A percentile compares a stretch with the other conserved stretches of the same genome.
Evolutionary conservation across 768 basidiomycete species (phyloP).

Genomic region (Saitozyma sp.): DNA sequence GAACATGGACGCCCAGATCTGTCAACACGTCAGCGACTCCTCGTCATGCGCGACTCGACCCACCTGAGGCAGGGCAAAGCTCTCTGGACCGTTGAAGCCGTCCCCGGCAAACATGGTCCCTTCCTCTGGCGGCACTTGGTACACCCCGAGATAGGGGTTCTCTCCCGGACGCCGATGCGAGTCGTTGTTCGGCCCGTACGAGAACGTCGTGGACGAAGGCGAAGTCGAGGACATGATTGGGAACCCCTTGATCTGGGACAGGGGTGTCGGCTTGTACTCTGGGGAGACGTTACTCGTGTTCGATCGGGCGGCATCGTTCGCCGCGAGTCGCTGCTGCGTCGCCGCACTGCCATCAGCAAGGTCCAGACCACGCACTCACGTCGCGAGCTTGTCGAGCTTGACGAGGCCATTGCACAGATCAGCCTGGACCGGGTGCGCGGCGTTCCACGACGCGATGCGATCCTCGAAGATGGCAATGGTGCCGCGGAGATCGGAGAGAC

Average conservation of each 20-base stretch:
- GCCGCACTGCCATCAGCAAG: slow-evolving; percentile 8
- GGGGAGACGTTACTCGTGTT: no score
- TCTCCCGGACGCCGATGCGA: neutral
- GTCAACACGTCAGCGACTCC: neutral
- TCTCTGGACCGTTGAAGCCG: slow-evolving; percentile 28
- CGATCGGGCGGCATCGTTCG: no score
- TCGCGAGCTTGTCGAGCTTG: slow-evolving; percentile 41
- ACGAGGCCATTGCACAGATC: slow-evolving; percentile 47
- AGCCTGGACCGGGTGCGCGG: slow-evolving; percentile 48
- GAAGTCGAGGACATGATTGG: slow-evolving; percentile 6
- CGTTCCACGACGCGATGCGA: slow-evolving; percentile 39
- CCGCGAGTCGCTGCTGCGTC: slow-evolving; percentile 21
- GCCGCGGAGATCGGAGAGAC: slow-evolving; percentile 42
- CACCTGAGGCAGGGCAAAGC: slow-evolving; percentile 24
- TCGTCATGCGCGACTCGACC: neutral
- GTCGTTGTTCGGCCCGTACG: neutral
- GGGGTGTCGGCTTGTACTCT: slow-evolving; percentile 16
- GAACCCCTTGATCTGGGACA: slow-evolving; percentile 37
- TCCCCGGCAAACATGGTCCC: slow-evolving; percentile 6
- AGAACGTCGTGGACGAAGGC: slow-evolving; percentile 2
- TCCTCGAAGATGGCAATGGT: slow-evolving; percentile 45
- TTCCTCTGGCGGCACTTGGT: neutral
- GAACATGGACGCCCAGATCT: slow-evolving; percentile 46
- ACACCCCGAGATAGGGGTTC: neutral
- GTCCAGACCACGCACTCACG: slow-evolving; percentile 20